Percentiles rank a stretch among this genome's conserved stretches.
phyloP scores from a whole-genome alignment of 257 asterid species.

The Solanum neorickii region DNA sequence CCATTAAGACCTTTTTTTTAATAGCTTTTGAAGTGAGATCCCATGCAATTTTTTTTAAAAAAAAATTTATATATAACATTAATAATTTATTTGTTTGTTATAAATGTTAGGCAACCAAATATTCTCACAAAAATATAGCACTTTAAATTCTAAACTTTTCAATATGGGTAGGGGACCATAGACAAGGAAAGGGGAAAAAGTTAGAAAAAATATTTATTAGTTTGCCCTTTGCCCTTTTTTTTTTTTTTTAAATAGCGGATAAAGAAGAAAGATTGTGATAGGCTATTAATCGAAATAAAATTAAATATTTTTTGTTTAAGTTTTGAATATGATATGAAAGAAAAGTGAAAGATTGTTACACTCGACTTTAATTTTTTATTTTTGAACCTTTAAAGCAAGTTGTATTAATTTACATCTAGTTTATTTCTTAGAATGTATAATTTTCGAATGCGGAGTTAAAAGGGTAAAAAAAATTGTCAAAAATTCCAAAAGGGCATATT shows the following conservation, averaged over 20 bases:
- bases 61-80: background rate
- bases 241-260: too few species aligned
- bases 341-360: too few species aligned
- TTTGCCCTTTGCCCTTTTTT: too few species aligned
- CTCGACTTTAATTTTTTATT: too few species aligned
- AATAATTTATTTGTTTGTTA: background rate
- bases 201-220: background rate
- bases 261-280: too few species aligned
- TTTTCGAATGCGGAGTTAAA: too few species aligned
- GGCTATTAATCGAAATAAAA: too few species aligned
- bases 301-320: background rate
- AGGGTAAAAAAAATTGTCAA: too few species aligned
- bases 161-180: background rate
- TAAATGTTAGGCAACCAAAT: background rate
- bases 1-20: background rate
- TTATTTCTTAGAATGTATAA: background rate
- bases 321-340: background rate
- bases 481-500: too few species aligned
- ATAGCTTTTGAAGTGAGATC: background rate
- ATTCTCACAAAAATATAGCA: background rate
- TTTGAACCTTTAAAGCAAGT: too few species aligned
- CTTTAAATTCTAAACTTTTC: background rate
- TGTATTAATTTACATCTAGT: too few species aligned
- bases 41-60: background rate
- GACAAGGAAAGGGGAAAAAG: background rate